phyloP scores from a whole-genome alignment of 768 basidiomycete species.

The Sporobolomyces phaffii region DNA sequence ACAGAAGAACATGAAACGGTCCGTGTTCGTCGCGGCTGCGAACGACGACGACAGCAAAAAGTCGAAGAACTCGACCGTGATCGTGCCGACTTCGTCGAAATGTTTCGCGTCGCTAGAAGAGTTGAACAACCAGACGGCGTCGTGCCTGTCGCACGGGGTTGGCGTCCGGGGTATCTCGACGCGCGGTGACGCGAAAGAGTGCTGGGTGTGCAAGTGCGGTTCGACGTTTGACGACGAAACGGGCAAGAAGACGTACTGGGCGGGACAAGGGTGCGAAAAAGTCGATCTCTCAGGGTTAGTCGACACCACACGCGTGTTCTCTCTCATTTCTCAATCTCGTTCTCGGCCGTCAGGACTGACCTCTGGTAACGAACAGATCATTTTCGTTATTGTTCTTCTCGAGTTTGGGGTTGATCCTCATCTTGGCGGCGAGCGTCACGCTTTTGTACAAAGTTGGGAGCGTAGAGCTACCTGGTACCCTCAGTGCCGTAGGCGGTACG shows the following conservation, averaged over 20 bases:
- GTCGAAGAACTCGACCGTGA: neutral
- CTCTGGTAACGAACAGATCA: neutral
- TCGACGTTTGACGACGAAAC: conserved; percentile 18
- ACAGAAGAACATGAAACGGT: neutral
- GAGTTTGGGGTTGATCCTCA: conserved; percentile 7
- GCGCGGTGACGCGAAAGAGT: neutral
- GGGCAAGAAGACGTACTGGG: conserved; percentile 27
- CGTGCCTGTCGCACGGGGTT: conserved; percentile 21
- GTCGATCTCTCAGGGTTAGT: conserved; percentile 31
- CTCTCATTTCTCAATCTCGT: too few species aligned
- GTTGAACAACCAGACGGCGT: conserved; percentile 22
- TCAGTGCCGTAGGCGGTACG: conserved; percentile 18
- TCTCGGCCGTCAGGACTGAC: too few species aligned
- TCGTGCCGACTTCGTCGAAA: conserved; percentile 24
- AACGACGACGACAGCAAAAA: neutral
- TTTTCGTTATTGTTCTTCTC: conserved; percentile 33
- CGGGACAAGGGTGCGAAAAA: conserved; percentile 39
- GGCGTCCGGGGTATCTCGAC: conserved; percentile 27
- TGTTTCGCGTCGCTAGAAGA: conserved; percentile 20
- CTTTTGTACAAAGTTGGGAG: conserved; percentile 21
- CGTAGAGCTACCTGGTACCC: conserved; percentile 30
- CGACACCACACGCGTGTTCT: too few species aligned
- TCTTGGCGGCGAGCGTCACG: conserved; percentile 12
- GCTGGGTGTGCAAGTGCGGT: conserved; percentile 37
- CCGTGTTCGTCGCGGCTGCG: neutral